Conservation (phyloP, 148 eudicot genomes). For the Persicaria maculosa region DNA sequence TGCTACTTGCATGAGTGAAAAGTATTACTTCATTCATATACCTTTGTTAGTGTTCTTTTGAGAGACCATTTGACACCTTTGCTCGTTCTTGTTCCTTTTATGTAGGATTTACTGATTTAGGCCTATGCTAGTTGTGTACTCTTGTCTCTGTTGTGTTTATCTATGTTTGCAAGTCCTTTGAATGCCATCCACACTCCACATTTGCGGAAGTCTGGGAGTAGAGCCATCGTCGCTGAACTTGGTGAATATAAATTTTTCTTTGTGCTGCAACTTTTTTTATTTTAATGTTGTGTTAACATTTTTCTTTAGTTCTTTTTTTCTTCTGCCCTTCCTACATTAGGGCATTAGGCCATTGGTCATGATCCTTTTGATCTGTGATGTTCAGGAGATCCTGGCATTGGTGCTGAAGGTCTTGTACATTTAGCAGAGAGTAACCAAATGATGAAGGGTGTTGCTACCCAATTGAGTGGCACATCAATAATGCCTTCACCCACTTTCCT, state of each 20-base stretch:
- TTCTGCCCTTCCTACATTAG: background rate
- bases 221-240: constrained; percentile 56
- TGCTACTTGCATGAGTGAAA: background rate
- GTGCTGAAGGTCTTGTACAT: constrained; percentile 34
- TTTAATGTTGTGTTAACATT: background rate
- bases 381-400: constrained; percentile 38
- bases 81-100: background rate
- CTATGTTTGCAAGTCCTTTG: constrained; percentile 79
- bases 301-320: background rate
- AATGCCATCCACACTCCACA: constrained; percentile 63
- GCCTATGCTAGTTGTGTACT: constrained; percentile 13
- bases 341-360: background rate
- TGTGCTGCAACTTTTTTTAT: background rate
- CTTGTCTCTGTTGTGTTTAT: constrained; percentile 17
- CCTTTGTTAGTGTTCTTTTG: background rate
- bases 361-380: constrained; percentile 13
- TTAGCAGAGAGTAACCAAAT: constrained; percentile 54
- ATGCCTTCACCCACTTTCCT: constrained; percentile 81
- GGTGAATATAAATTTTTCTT: constrained; percentile 26
- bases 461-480: constrained; percentile 49
- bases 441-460: constrained; percentile 78
- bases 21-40: background rate
- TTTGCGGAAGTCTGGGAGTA: constrained; percentile 87
- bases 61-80: background rate
- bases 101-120: constrained; percentile 10